Percentiles rank a stretch among this genome's conserved stretches.
Conservation (phyloP, 2,329 filamentous ascomycete species). For the Claviceps sp. region DNA sequence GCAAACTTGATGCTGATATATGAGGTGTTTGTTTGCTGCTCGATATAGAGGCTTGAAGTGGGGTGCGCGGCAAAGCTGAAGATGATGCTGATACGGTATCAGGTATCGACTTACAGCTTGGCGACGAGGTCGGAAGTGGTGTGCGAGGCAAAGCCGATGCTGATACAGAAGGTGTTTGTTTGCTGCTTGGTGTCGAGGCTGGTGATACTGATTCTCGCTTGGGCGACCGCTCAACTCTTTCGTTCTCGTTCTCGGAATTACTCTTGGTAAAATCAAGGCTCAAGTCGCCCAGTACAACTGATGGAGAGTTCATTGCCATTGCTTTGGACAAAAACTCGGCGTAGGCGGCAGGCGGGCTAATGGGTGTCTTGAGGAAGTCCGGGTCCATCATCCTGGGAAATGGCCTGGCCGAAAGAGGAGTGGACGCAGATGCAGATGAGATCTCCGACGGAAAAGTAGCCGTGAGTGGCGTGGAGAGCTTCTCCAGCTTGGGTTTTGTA, state of each 20-base stretch:
- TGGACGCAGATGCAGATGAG: constrained; percentile 51
- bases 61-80: too few species aligned
- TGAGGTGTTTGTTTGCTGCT: constrained; percentile 14
- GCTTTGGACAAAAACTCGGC: constrained; percentile 76
- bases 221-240: constrained; percentile 42
- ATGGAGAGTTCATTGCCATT: constrained; percentile 61
- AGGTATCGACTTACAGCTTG: constrained; percentile 40
- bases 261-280: constrained; percentile 38
- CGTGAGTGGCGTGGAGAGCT: constrained; percentile 49
- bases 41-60: constrained; percentile 14
- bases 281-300: constrained; percentile 36
- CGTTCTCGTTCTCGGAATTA: constrained; percentile 38
- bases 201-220: constrained; percentile 39
- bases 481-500: constrained; percentile 45
- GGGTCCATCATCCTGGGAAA: constrained; percentile 27
- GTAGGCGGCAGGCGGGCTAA: constrained; percentile 81
- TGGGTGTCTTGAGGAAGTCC: constrained; percentile 68
- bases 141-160: constrained; percentile 30
- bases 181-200: constrained; percentile 19
- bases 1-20: constrained; percentile 24
- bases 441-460: constrained; percentile 49
- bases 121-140: constrained; percentile 35
- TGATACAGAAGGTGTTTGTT: constrained; percentile 14
- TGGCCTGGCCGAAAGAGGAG: constrained; percentile 43
- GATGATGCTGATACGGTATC: too few species aligned